phyloP scores from a whole-genome alignment of 2,329 filamentous ascomycete genomes.

The Trichoderma citrinoviride region DNA sequence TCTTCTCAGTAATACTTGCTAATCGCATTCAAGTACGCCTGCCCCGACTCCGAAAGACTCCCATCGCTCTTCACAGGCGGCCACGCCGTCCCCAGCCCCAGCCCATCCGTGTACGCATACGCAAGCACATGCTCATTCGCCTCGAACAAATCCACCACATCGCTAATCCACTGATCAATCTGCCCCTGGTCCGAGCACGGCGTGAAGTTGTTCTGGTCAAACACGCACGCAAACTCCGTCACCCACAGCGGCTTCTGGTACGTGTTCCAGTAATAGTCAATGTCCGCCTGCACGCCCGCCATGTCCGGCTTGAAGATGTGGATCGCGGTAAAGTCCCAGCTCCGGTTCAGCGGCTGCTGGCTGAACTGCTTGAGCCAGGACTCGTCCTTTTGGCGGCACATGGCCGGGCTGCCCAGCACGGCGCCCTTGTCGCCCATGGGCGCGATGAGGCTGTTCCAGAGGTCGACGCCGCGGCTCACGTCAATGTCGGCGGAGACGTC shows the following conservation, averaged over 20 bases:
- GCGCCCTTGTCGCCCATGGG: slow-evolving; percentile 61
- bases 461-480: slow-evolving; percentile 38
- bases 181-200: slow-evolving; percentile 22
- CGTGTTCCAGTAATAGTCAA: slow-evolving; percentile 26
- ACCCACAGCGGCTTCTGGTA: slow-evolving; percentile 25
- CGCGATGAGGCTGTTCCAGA: slow-evolving; percentile 61
- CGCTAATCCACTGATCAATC: slow-evolving; percentile 24
- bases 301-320: slow-evolving; percentile 25
- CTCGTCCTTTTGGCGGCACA: slow-evolving; percentile 50
- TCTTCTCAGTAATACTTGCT: slow-evolving; percentile 22
- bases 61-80: slow-evolving; percentile 19
- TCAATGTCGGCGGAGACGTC: slow-evolving; percentile 23
- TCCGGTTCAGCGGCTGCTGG: slow-evolving; percentile 3
- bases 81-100: slow-evolving; percentile 22
- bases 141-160: slow-evolving; percentile 24
- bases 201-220: slow-evolving; percentile 21
- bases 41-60: slow-evolving; percentile 23
- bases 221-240: slow-evolving; percentile 24
- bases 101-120: slow-evolving; percentile 25
- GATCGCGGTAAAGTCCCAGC: slow-evolving; percentile 24
- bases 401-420: slow-evolving; percentile 55
- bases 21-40: slow-evolving; percentile 24
- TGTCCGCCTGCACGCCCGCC: slow-evolving; percentile 23
- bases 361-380: slow-evolving; percentile 24
- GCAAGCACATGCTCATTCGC: slow-evolving; percentile 23